Evolutionary conservation across 1,284 basidiomycete species (phyloP).

Genomic region (Filobasidium uniguttulatum): DNA sequence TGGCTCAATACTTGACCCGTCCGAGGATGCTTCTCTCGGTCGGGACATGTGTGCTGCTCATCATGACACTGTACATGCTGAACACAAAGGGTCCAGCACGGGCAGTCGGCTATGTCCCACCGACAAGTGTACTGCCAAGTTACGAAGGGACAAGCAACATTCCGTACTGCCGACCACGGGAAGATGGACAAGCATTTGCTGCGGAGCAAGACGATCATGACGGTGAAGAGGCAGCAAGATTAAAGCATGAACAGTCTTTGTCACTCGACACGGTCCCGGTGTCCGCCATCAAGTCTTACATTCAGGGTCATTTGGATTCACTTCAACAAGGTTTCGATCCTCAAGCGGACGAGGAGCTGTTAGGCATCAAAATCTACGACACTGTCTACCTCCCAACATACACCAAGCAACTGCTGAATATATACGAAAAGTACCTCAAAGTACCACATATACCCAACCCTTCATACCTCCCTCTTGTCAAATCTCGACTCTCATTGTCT

Average conservation of each 20-base stretch:
- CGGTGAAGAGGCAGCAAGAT: neutral
- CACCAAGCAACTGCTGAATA: constrained; percentile 18
- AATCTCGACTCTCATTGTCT: constrained; percentile 19
- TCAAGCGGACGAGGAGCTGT: constrained; percentile 17
- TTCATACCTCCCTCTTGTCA: constrained; percentile 17
- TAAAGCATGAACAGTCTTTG: neutral
- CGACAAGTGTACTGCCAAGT: constrained; percentile 1
- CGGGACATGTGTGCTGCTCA: no score
- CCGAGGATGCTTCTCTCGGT: no score
- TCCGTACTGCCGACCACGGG: constrained; percentile 9
- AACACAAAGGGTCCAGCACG: no score
- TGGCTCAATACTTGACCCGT: no score
- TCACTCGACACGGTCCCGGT: constrained; percentile 2
- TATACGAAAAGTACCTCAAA: constrained; percentile 19
- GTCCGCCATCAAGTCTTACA: constrained; percentile 4
- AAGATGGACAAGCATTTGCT: neutral
- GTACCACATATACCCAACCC: constrained; percentile 6
- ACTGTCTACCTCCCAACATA: constrained; percentile 19
- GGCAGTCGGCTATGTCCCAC: constrained; percentile 5
- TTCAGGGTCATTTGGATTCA: constrained; percentile 16
- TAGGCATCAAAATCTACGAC: constrained; percentile 21
- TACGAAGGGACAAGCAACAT: constrained; percentile 5
- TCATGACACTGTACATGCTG: no score
- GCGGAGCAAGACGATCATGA: neutral
- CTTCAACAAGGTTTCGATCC: constrained; percentile 17